Evolutionary conservation across 371 early-diverging fungal genomes (phyloP), one percentile per base, ranked within the genome.

Genomic region (Apophysomyces elegans): DNA sequence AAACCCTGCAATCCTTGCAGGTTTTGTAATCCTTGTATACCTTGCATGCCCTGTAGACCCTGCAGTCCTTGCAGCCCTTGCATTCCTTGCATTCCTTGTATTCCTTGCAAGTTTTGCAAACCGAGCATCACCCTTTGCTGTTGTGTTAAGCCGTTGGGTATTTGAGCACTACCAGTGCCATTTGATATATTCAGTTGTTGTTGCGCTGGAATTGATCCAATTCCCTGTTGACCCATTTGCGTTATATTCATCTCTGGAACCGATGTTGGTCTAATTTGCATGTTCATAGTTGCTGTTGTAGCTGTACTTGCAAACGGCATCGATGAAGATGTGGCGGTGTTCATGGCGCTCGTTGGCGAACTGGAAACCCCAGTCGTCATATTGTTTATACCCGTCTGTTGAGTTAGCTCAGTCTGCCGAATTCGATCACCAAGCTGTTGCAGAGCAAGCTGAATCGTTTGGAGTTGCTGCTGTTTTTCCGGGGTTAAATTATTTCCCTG

Each of bases 401-500:
- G 61, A n/a, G 63, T n/a, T 9, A 57, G 14, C 5, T 65, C 59
- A 59, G 18, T n/a, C 8, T 37, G 65, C 11, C 47, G 35, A 39
- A 60, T 59, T 16, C 54, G 54, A 18, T 56, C 60, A 6, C 56
- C 37, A 14, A 67, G 16, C 35, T 61, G 59, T 54, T 65, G 64
- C n/a, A 68, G 21, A n/a, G 61, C 58, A 47, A 32, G 43, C 32
- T 72, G 58, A 21, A 72, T 62, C 2, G 65, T 60, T 9, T 64
- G 62, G 5, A 74, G 58, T 36, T 82, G 82, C 35, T 76, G 74
- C 26, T 76, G 76, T 44, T 82, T 79, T 21, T 68, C 72, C 7
- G 67, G 72, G 8, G 71, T 74, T 1, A 74, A 56, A 21, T 1
- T 66, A 56, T 1, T 57, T 57, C 54, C 54, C 11, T 41, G 44